A percentile compares a stretch with the other conserved stretches of the same genome.
Evolutionary conservation across 2,329 filamentous ascomycete genomes (phyloP).

Genomic region (Stenocarpella maydis): DNA sequence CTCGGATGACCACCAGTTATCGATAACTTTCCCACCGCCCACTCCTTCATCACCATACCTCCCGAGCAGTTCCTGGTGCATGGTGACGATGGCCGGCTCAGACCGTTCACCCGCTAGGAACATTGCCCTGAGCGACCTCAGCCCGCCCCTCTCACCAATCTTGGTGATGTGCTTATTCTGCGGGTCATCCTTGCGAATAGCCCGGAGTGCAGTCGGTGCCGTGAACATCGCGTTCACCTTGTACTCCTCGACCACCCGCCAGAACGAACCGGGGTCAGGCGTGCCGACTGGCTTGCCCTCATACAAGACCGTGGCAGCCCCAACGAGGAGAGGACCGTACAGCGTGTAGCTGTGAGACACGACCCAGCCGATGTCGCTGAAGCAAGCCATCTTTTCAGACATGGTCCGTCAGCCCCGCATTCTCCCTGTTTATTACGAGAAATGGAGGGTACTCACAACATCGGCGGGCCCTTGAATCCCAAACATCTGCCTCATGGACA

Average conservation of each 20-base stretch:
- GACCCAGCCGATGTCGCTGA: conserved; percentile 87
- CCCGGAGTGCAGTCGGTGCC: conserved; percentile 85
- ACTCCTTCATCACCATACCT: conserved; percentile 65
- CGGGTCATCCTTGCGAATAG: conserved; percentile 86
- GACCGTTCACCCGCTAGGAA: conserved; percentile 91
- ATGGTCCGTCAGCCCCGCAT: conserved; percentile 8
- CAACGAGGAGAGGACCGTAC: conserved; percentile 85
- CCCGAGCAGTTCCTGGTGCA: conserved; percentile 78
- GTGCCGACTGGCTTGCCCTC: conserved; percentile 95
- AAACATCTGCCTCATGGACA: conserved; percentile 85
- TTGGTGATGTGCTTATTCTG: conserved; percentile 71
- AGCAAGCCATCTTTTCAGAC: conserved; percentile 45
- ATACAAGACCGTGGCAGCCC: conserved; percentile 86
- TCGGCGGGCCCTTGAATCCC: conserved; percentile 84
- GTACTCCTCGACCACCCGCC: conserved; percentile 86
- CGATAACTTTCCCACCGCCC: conserved; percentile 65
- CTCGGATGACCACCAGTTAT: conserved; percentile 71
- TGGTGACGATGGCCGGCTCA: conserved; percentile 83
- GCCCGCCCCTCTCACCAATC: conserved; percentile 71
- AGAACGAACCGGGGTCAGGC: conserved; percentile 86
- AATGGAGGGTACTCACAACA: conserved; percentile 56
- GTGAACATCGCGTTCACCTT: conserved; percentile 86
- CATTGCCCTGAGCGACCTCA: conserved; percentile 76
- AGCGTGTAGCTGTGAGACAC: conserved; percentile 83
- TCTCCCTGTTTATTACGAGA: background rate